Evolutionary conservation across 2,329 filamentous ascomycete species (phyloP).

Genomic region (Alternaria alternata): DNA sequence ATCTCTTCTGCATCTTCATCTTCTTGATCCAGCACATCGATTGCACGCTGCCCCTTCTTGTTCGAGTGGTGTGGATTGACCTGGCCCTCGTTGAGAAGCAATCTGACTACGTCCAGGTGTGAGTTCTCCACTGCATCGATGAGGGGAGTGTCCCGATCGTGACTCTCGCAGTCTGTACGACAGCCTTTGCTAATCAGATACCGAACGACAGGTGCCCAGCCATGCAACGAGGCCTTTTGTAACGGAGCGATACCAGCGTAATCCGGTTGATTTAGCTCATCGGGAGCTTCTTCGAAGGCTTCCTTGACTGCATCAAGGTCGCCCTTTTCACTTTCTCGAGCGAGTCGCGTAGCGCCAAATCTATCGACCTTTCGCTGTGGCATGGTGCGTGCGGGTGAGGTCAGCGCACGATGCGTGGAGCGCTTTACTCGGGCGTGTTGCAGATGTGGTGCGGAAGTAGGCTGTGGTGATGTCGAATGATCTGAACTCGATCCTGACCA

Average conservation of each 20-base stretch:
- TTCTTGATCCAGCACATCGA: constrained; percentile 81
- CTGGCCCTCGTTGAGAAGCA: constrained; percentile 78
- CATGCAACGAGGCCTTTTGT: constrained; percentile 90
- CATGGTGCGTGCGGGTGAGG: constrained; percentile 64
- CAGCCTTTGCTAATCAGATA: constrained; percentile 86
- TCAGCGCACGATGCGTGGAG: constrained; percentile 69
- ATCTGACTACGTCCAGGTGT: constrained; percentile 84
- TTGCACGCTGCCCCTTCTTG: constrained; percentile 88
- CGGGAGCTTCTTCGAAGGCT: constrained; percentile 78
- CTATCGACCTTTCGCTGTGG: constrained; percentile 87
- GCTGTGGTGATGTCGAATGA: constrained; percentile 47
- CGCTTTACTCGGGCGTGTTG: constrained; percentile 62
- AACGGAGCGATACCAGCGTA: constrained; percentile 96
- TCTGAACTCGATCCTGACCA: constrained; percentile 51
- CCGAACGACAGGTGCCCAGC: constrained; percentile 84
- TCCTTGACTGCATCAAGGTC: constrained; percentile 81
- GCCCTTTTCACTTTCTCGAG: constrained; percentile 87
- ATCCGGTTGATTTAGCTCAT: constrained; percentile 88
- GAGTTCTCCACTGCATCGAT: constrained; percentile 97
- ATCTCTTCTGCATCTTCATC: constrained; percentile 83
- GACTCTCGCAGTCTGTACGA: constrained; percentile 79
- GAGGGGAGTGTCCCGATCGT: constrained; percentile 84
- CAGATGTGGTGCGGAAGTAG: constrained; percentile 36
- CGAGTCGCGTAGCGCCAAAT: constrained; percentile 88
- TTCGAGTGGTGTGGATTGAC: constrained; percentile 93